These are phyloP conservation scores for Fusarium nurragi DNA, from an alignment of 2,329 filamentous ascomycete genomes.

Conservation along the genomic window DNA sequence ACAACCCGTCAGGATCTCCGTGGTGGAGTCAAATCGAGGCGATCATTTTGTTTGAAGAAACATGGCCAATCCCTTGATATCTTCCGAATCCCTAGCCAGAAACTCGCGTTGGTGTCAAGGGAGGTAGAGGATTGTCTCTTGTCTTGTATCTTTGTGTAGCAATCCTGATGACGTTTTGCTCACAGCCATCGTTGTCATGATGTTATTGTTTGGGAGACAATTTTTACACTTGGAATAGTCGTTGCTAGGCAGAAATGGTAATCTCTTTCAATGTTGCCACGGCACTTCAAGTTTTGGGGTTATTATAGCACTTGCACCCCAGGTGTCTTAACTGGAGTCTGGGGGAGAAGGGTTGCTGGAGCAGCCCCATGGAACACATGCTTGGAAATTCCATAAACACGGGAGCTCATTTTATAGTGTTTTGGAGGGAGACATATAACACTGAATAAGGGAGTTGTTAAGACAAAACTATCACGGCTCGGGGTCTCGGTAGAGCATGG, in stretches of 20 bases:
- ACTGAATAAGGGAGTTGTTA: slow-evolving; percentile 4
- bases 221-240: not conserved
- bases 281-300: slow-evolving; percentile 1
- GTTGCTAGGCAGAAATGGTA: slow-evolving; percentile 9
- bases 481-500: slow-evolving; percentile 21
- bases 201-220: not conserved
- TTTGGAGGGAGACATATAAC: slow-evolving; percentile 14
- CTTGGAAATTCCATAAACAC: slow-evolving; percentile 28
- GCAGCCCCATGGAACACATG: not conserved
- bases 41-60: slow-evolving; percentile 1
- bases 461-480: slow-evolving; percentile 4
- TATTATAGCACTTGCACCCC: not conserved
- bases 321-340: slow-evolving; percentile 22
- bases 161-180: not conserved
- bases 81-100: not conserved
- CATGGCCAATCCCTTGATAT: slow-evolving; percentile 9
- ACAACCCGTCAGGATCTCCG: slow-evolving; percentile 1
- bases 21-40: slow-evolving; percentile 11
- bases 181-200: not conserved
- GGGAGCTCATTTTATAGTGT: slow-evolving; percentile 18
- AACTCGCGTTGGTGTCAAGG: not conserved
- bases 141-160: slow-evolving; percentile 8
- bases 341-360: slow-evolving; percentile 21
- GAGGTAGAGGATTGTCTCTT: slow-evolving; percentile 1
- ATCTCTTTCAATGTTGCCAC: slow-evolving; percentile 14